Base-by-base conservation (phyloP, 116 monocot species). In the Posidonia oceanica region DNA sequence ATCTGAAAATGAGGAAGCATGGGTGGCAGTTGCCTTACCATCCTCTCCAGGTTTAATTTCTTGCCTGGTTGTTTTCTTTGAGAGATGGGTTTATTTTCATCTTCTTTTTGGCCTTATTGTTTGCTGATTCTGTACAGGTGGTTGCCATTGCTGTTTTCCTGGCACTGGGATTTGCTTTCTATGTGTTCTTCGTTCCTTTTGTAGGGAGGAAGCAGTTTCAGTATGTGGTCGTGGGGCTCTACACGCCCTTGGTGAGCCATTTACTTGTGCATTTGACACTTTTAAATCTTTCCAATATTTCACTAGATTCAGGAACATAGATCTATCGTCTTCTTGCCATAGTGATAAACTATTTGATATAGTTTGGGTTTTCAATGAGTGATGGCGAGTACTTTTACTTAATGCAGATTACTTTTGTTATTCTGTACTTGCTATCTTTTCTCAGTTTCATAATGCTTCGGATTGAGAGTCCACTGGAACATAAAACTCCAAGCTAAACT, bases 11-110 rank as follows among this genome's bases (percentile, higher is more conserved):
- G 87, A 91, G 90, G 80, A 86, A 76, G 71, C 84, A 91, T 80
- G 90, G 90, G 18, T 91, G 90, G 90, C 90, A 91, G 76, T 80
- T 91, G 7, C 90, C 90, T 64, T 87, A 91, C 62, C 90, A 91
- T 54, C 90, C 90, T 44, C 90, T 91, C 66, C 90, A 91, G 84
- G 90, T 70, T 53, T 15, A 13, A 18, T 48, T 67, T 36, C 29
- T 6, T 12, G 12, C 36, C 36, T 21, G 22, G 20, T 52, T 21
- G 5, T 15, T 29, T 22, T 16, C 36, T 68, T 20, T 16, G 41
- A 18, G 38, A 41, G 64, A 64, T 5, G 41, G 17, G 15, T 5
- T 15, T 41, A 14, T 39, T n/a, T 22, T 22, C 41, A 1, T 20
- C 40, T 48, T n/a, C 8, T 66, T 41, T 66, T 66, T 40, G 11